A percentile compares a stretch with the other conserved stretches of the same genome.
Conservation (phyloP, 2,329 filamentous ascomycete genomes). For the Xylariaceae sp. region DNA sequence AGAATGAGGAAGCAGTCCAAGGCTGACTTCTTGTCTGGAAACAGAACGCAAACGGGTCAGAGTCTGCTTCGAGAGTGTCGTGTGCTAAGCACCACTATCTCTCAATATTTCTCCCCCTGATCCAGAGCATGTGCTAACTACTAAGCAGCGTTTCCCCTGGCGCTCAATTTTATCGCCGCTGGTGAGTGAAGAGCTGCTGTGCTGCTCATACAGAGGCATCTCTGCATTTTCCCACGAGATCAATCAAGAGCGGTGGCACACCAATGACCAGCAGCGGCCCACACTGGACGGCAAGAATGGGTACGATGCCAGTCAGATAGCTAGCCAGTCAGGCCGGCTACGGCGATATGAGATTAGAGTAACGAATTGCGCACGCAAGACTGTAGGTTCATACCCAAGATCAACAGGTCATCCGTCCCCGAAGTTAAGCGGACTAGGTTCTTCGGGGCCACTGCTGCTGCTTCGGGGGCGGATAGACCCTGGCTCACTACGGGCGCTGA, state of each 20-base stretch:
- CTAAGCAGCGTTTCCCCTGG: slow-evolving; percentile 73
- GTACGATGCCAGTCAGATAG: neutral
- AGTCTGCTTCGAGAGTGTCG: slow-evolving; percentile 31
- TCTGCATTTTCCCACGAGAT: slow-evolving; percentile 40
- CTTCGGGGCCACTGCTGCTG: neutral
- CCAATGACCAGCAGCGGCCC: slow-evolving; percentile 23
- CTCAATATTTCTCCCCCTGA: slow-evolving; percentile 7
- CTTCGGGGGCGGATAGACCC: slow-evolving; percentile 49
- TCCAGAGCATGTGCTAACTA: slow-evolving; percentile 41
- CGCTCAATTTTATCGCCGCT: slow-evolving; percentile 89
- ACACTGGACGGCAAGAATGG: slow-evolving; percentile 1
- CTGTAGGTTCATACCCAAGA: slow-evolving; percentile 54
- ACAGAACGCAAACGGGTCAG: slow-evolving; percentile 85
- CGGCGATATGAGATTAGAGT: slow-evolving; percentile 32
- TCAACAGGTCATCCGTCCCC: slow-evolving; percentile 43
- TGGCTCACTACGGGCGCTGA: slow-evolving; percentile 89
- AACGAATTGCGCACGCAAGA: slow-evolving; percentile 40
- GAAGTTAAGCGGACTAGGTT: slow-evolving; percentile 8
- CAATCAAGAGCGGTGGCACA: slow-evolving; percentile 70
- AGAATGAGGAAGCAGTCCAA: slow-evolving; percentile 68
- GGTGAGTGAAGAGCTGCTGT: slow-evolving; percentile 71
- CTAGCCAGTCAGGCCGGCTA: neutral
- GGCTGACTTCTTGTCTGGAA: slow-evolving; percentile 75
- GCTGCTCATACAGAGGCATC: slow-evolving; percentile 38
- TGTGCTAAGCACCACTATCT: slow-evolving; percentile 24